Evolutionary conservation across 495 filamentous ascomycete genomes (phyloP), one percentile per base, ranked within the genome.

Genomic region (Glutinoglossum americanum): DNA sequence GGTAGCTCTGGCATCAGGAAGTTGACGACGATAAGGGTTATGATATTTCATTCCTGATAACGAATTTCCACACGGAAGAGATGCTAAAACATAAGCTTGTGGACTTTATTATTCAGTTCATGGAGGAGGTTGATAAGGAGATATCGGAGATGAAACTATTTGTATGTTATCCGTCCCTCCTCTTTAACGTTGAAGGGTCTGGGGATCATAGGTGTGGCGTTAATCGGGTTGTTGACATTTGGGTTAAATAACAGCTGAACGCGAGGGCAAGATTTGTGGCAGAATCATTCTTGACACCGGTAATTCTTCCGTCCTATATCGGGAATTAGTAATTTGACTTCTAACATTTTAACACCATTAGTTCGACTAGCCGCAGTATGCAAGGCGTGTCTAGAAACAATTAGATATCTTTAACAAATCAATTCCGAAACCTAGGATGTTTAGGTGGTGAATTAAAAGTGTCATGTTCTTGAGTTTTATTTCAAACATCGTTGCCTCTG

Each of bases 131-230:
- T 30, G 92, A 97, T 66, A 97, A 97, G 74, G 93, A 99, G 70
- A 97, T 97, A 55, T 97, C 90, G 0, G 93, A 97, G 71, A 96
- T 97, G 92, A 99, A 99, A 79, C 80, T 99, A 60, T 99, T 97
- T 70, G 90, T 97, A 80, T 54, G 87, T 76, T 23, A 23, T 54
- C 39, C 51, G 26, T 55, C 23, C 23, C 39, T 30, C 32, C 23
- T 19, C 25, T 8, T 47, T 19, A n/a, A 32, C 9, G n/a, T 0
- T 41, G 0, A 11, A 17, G 59, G 26, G 19, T 19, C 37, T 49
- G 21, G 54, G 10, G 54, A 3, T 19, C 10, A 17, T 41, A 27
- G 21, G 44, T 1, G 4, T 39, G 49, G 49, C n/a, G 5, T 54
- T 19, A 54, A 32, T 17, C 11, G 30, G 26, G 1, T 39, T 23